A percentile compares a stretch with the other conserved stretches of the same genome.
phyloP scores from a whole-genome alignment of 2,329 filamentous ascomycete species.

The Sarocladiaceae sp. region DNA sequence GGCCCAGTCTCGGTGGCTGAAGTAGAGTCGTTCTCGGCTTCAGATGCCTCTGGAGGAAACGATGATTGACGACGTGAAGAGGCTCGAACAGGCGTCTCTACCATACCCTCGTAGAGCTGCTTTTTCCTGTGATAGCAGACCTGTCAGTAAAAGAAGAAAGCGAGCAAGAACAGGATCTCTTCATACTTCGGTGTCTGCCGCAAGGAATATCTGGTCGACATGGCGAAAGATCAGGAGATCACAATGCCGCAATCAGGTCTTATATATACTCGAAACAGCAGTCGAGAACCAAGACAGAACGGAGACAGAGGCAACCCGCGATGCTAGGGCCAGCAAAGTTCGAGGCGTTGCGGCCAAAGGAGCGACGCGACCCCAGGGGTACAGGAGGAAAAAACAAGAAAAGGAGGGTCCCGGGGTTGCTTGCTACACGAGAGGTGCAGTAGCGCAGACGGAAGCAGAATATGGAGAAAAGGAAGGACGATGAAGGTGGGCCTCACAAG shows the following conservation, averaged over 20 bases:
- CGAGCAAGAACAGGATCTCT: slow-evolving; percentile 10
- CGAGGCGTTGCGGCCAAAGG: neutral
- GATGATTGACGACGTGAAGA: slow-evolving; percentile 45
- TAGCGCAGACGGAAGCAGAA: slow-evolving; percentile 1
- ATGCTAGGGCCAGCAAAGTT: too few species aligned
- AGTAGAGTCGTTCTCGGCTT: slow-evolving; percentile 43
- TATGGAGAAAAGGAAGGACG: neutral
- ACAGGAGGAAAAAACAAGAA: neutral
- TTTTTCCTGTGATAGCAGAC: slow-evolving; percentile 42
- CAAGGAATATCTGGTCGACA: slow-evolving; percentile 32
- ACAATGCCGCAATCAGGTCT: neutral
- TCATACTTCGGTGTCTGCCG: slow-evolving; percentile 30
- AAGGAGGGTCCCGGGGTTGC: neutral
- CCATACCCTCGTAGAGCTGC: slow-evolving; percentile 55
- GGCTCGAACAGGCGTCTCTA: slow-evolving; percentile 47
- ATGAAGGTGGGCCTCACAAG: slow-evolving; percentile 3
- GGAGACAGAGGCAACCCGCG: neutral
- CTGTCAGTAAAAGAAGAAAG: neutral
- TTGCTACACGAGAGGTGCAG: slow-evolving; percentile 8
- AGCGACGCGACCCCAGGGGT: slow-evolving; percentile 2
- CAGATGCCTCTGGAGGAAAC: slow-evolving; percentile 36
- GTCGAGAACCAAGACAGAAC: neutral
- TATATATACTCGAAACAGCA: slow-evolving; percentile 5
- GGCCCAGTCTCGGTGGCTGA: slow-evolving; percentile 36
- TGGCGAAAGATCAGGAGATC: slow-evolving; percentile 18